Evolutionary conservation across 2,329 filamentous ascomycete species (phyloP).

Genomic region (Sarocladium brachiariae): DNA sequence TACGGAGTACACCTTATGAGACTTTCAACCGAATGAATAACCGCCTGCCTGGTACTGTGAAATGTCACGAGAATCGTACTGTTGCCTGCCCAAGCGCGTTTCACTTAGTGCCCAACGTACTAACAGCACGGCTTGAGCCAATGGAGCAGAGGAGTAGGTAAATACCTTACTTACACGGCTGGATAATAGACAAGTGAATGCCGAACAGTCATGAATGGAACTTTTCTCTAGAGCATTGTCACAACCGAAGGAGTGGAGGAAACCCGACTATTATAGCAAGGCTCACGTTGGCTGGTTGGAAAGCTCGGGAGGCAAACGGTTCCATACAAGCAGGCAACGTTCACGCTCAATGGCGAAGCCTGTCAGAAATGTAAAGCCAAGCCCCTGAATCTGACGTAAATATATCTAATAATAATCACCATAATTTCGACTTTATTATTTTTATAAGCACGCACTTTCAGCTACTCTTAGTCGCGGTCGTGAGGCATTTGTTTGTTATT

Average conservation of each 20-base stretch:
- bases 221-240: neutral
- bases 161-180: neutral
- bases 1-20: too few relatives aligned
- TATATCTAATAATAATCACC: neutral
- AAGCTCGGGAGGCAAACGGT: neutral
- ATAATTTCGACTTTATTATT: neutral
- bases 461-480: neutral
- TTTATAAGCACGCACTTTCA: neutral
- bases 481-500: too few relatives aligned
- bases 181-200: neutral
- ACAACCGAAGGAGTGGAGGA: neutral
- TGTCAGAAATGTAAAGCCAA: neutral
- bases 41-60: too few relatives aligned
- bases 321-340: neutral
- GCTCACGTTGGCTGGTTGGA: neutral
- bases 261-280: neutral
- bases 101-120: too few relatives aligned
- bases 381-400: neutral
- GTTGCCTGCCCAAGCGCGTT: too few relatives aligned
- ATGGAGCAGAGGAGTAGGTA: neutral
- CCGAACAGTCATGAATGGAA: neutral
- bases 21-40: too few relatives aligned
- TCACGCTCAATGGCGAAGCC: neutral
- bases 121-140: too few relatives aligned
- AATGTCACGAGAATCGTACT: too few relatives aligned